Evolutionary conservation across 2,329 filamentous ascomycete species (phyloP).

Genomic region (Thermochaetoides dissita): DNA sequence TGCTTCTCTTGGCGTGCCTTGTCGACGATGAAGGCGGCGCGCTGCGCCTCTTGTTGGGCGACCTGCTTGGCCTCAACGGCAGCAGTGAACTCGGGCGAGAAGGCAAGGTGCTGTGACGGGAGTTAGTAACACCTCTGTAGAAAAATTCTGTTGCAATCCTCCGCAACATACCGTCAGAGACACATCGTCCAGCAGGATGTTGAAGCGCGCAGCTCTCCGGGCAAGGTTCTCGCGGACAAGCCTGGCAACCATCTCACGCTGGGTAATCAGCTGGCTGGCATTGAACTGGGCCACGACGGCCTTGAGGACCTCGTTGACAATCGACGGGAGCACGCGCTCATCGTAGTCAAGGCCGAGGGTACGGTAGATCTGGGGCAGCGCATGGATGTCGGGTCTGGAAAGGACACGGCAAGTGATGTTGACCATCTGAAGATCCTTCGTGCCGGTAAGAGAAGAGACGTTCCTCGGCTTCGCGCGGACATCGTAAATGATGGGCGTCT

Average conservation of each 20-base stretch:
- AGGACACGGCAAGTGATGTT: constrained; percentile 99
- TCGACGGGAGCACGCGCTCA: constrained; percentile 88
- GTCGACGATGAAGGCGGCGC: constrained; percentile 94
- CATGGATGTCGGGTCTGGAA: constrained; percentile 72
- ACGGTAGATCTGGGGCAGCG: constrained; percentile 91
- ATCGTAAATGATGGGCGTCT: constrained; percentile 92
- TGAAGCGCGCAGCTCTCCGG: constrained; percentile 83
- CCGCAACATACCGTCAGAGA: constrained; percentile 64
- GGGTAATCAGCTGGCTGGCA: constrained; percentile 92
- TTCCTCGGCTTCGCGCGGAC: constrained; percentile 95
- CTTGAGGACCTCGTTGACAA: constrained; percentile 98
- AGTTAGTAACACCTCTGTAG: constrained; percentile 15
- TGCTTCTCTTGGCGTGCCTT: constrained; percentile 99
- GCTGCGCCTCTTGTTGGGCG: constrained; percentile 83
- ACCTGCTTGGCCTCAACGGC: constrained; percentile 63
- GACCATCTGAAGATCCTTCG: constrained; percentile 99
- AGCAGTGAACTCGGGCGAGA: constrained; percentile 60
- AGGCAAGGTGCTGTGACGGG: constrained; percentile 46
- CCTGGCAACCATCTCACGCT: constrained; percentile 89
- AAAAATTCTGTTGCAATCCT: background rate
- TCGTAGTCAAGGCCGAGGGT: constrained; percentile 94
- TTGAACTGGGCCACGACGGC: constrained; percentile 99
- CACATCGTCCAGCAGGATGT: constrained; percentile 94
- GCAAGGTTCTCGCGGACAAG: constrained; percentile 89
- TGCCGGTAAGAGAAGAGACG: constrained; percentile 90